These are phyloP conservation scores for Aspergillus eucalypticola DNA, from an alignment of 2,329 filamentous ascomycete genomes.

Conservation along the genomic window DNA sequence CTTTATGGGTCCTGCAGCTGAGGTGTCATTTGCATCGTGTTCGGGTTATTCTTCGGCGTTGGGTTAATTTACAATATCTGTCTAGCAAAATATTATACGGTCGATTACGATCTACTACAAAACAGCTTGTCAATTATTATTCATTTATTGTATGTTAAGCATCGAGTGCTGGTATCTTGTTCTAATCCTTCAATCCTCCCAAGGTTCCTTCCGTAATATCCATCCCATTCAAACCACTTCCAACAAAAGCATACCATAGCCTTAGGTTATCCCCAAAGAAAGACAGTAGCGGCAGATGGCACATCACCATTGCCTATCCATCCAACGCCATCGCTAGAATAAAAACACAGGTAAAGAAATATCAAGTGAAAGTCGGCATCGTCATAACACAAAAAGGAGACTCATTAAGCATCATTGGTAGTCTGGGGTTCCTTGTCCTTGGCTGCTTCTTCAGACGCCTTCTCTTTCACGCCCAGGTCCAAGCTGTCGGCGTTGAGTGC, in stretches of 20 bases:
- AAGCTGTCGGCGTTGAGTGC: slow-evolving; percentile 29
- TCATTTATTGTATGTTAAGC: neutral
- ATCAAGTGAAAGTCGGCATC: slow-evolving; percentile 4
- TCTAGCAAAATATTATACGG: neutral
- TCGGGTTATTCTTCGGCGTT: too few relatives aligned
- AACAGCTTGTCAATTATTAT: neutral
- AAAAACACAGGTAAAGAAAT: slow-evolving; percentile 7
- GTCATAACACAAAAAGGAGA: slow-evolving; percentile 15
- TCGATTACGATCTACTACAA: neutral
- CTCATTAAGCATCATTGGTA: slow-evolving; percentile 23
- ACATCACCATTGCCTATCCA: slow-evolving; percentile 1
- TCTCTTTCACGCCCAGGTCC: slow-evolving; percentile 25
- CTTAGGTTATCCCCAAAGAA: slow-evolving; percentile 1
- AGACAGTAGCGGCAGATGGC: neutral
- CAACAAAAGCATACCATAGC: too few relatives aligned
- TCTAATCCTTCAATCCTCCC: neutral
- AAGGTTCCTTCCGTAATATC: neutral
- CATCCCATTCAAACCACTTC: neutral
- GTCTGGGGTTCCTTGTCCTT: slow-evolving; percentile 15
- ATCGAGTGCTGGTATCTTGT: neutral
- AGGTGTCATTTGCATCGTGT: neutral
- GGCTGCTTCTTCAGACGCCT: slow-evolving; percentile 18
- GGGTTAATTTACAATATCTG: neutral
- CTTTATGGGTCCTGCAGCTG: too few relatives aligned
- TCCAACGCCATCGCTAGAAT: slow-evolving; percentile 21